phyloP scores from a whole-genome alignment of 2,329 filamentous ascomycete species.

The Neoscytalidium dimidiatum region DNA sequence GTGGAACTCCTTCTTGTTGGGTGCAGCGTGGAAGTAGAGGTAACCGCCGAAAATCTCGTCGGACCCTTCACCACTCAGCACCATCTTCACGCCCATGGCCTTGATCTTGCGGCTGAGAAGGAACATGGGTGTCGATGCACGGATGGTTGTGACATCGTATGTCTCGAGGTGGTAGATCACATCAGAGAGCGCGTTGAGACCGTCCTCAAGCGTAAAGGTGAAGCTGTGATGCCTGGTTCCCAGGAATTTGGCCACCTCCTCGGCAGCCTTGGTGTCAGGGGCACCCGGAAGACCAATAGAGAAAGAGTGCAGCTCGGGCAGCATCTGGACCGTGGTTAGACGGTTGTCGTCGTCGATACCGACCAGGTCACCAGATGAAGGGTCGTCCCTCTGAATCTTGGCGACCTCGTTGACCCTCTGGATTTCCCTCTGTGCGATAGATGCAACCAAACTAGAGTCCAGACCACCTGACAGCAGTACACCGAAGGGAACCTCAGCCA shows the following conservation, averaged over 20 bases:
- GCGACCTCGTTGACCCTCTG: conserved; percentile 71
- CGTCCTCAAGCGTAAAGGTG: conserved; percentile 97
- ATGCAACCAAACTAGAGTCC: conserved; percentile 91
- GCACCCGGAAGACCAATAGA: conserved; percentile 94
- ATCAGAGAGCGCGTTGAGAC: conserved; percentile 92
- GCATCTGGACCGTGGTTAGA: conserved; percentile 83
- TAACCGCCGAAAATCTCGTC: conserved; percentile 99
- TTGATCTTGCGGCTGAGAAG: conserved; percentile 98
- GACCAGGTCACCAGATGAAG: conserved; percentile 64
- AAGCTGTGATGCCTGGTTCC: conserved; percentile 98
- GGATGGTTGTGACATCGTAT: conserved; percentile 97
- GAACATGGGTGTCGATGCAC: conserved; percentile 98
- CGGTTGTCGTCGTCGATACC: conserved; percentile 93
- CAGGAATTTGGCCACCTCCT: conserved; percentile 93
- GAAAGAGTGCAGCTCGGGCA: conserved; percentile 97
- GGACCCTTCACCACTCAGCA: conserved; percentile 91
- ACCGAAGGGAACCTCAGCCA: conserved; percentile 98
- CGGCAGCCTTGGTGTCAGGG: conserved; percentile 87
- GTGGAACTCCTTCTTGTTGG: conserved; percentile 90
- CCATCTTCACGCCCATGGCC: conserved; percentile 99
- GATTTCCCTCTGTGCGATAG: conserved; percentile 94
- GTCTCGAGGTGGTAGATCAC: conserved; percentile 98
- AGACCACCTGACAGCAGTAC: conserved; percentile 93
- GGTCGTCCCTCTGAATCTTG: conserved; percentile 35
- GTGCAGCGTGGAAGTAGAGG: conserved; percentile 96